A percentile compares a stretch with the other conserved stretches of the same genome.
These are phyloP conservation scores for Climacium dendroides DNA, from an alignment of 225 moss, liverwort and hornwort species.

Conservation along the genomic window DNA sequence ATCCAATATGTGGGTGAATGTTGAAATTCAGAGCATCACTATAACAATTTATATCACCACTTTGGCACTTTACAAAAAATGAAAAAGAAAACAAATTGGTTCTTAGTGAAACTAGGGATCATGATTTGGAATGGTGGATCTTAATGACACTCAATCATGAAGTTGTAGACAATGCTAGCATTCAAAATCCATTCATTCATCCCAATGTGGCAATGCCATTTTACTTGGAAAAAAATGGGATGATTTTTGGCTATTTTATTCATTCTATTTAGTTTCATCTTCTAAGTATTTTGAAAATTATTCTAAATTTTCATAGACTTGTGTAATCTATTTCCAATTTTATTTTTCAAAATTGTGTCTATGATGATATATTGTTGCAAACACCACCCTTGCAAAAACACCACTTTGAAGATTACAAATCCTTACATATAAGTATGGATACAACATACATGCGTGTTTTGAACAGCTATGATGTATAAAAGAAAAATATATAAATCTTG, in stretches of 20 bases:
- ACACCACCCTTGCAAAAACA: background rate
- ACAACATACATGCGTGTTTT: background rate
- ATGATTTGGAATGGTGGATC: too few species aligned
- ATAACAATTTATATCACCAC: too few species aligned
- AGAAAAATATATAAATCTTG: background rate
- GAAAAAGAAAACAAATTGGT: too few species aligned
- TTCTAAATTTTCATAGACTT: background rate
- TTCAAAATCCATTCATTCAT: background rate
- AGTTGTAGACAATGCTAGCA: too few species aligned
- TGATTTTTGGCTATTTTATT: background rate
- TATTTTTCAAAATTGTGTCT: background rate
- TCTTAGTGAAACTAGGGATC: too few species aligned
- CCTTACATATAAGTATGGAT: too few species aligned
- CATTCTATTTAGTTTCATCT: background rate
- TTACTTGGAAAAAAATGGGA: background rate
- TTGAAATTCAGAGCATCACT: too few species aligned
- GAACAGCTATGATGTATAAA: background rate
- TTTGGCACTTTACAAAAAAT: too few species aligned
- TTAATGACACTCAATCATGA: background rate
- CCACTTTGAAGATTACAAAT: background rate
- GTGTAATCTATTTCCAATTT: background rate
- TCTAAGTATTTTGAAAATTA: background rate
- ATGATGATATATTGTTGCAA: background rate
- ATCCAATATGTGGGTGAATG: too few species aligned
- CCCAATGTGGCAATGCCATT: background rate